Percentiles rank a stretch among this genome's conserved stretches.
Conservation (phyloP, 805 yeast genomes). For the Schizosaccharomyces osmophilus region DNA sequence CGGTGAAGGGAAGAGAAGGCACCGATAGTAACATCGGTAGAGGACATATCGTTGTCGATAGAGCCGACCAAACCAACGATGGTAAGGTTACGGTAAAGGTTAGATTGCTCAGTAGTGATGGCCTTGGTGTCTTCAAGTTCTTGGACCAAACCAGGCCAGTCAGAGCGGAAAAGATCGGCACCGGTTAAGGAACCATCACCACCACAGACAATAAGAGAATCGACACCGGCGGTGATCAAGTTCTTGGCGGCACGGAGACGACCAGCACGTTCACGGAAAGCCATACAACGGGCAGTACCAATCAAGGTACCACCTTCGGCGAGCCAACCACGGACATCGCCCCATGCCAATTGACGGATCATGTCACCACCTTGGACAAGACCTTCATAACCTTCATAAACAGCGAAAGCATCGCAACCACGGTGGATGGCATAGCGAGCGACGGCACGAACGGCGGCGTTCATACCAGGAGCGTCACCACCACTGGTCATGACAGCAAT, state of each 20-base stretch:
- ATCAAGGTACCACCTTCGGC: constrained; percentile 84
- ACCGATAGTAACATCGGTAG: constrained; percentile 91
- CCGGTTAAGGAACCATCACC: constrained; percentile 98
- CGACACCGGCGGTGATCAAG: constrained; percentile 68
- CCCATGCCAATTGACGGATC: constrained; percentile 67
- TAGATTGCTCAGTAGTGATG: constrained; percentile 33
- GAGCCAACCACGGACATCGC: constrained; percentile 82
- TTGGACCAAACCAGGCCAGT: constrained; percentile 72
- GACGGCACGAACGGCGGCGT: constrained; percentile 84
- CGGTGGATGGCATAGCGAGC: constrained; percentile 73
- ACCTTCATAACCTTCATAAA: constrained; percentile 89
- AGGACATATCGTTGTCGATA: constrained; percentile 93
- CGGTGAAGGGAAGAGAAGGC: constrained; percentile 83
- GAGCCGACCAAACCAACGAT: constrained; percentile 92
- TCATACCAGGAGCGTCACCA: constrained; percentile 98
- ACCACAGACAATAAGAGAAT: constrained; percentile 87
- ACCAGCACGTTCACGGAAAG: constrained; percentile 66
- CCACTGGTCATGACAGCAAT: constrained; percentile 96
- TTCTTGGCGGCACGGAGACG: constrained; percentile 64
- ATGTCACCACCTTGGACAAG: constrained; percentile 63
- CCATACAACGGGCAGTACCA: constrained; percentile 85
- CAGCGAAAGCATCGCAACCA: constrained; percentile 76
- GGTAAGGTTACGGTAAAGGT: constrained; percentile 44
- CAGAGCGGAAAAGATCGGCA: constrained; percentile 78
- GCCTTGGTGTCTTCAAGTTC: constrained; percentile 38